These are phyloP conservation scores for Petasospora rhodanensis DNA, from an alignment of 1,139 yeast species.

Conservation along the genomic window DNA sequence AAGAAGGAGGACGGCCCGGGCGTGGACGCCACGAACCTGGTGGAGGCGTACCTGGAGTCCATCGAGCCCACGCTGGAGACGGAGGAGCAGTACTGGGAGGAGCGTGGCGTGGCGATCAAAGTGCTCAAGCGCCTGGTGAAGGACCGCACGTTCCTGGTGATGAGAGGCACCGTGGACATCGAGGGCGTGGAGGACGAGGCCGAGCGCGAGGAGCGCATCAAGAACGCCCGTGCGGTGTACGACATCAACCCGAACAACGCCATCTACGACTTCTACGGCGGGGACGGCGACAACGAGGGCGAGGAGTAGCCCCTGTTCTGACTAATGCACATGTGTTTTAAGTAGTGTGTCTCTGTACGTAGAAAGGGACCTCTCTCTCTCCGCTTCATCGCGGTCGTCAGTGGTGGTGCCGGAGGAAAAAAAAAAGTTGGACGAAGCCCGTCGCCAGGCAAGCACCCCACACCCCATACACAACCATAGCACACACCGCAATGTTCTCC, in stretches of 20 bases:
- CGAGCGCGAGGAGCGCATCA: constrained; percentile 27
- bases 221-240: constrained; percentile 23
- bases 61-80: constrained; percentile 67
- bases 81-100: constrained; percentile 68
- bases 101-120: constrained; percentile 68
- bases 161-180: constrained; percentile 48
- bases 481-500: too few species aligned
- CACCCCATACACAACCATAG: too few species aligned
- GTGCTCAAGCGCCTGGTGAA: constrained; percentile 81
- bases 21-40: constrained; percentile 61
- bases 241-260: constrained; percentile 83
- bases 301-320: too few species aligned
- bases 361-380: too few species aligned
- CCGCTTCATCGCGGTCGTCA: too few species aligned
- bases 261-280: constrained; percentile 41
- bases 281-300: too few species aligned
- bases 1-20: constrained; percentile 47
- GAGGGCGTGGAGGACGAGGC: constrained; percentile 28
- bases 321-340: background rate
- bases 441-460: too few species aligned
- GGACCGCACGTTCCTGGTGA: constrained; percentile 81
- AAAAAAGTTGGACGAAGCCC: too few species aligned
- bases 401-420: too few species aligned
- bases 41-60: constrained; percentile 76
- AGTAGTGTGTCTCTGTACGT: too few species aligned